phyloP scores from a whole-genome alignment of 2,329 filamentous ascomycete species.

The Lachnellula occidentalis region DNA sequence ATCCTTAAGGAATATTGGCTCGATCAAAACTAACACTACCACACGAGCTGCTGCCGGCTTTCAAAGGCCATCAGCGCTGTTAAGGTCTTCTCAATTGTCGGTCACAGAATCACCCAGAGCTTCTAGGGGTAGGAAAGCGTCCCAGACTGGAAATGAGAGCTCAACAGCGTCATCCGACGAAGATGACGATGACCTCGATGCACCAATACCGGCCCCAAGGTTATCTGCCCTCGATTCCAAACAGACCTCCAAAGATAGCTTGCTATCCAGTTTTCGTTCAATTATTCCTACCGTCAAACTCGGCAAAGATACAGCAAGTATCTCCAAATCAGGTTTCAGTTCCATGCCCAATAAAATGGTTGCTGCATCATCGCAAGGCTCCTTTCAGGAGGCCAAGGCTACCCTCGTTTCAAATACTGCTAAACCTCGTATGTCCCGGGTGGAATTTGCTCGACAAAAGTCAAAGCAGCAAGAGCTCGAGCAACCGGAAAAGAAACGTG shows the following conservation, averaged over 20 bases:
- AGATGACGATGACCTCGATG: conserved; percentile 28
- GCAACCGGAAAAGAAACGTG: conserved; percentile 15
- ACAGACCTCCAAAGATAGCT: not conserved
- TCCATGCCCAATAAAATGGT: not conserved
- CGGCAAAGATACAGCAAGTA: not conserved
- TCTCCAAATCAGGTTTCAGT: not conserved
- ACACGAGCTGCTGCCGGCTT: conserved; percentile 32
- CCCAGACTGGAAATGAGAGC: not conserved
- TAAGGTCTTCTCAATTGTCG: conserved; percentile 12
- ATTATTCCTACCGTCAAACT: not conserved
- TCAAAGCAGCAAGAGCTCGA: conserved; percentile 18
- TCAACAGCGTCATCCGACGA: conserved; percentile 19
- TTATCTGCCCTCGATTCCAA: conserved; percentile 3
- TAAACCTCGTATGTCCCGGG: conserved; percentile 11
- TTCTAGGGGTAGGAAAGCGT: not conserved
- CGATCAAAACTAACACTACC: conserved; percentile 15
- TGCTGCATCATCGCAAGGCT: not conserved
- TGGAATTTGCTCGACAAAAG: conserved; percentile 18
- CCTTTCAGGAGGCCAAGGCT: not conserved
- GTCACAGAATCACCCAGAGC: not conserved
- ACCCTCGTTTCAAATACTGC: not conserved
- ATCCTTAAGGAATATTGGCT: conserved; percentile 26
- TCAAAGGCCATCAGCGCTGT: conserved; percentile 14
- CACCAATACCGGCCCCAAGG: conserved; percentile 21
- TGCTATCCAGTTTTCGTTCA: not conserved